Percentiles rank a stretch among this genome's conserved stretches.
These are phyloP conservation scores for Melaleuca alternifolia DNA, from an alignment of 345 rosid species.

Conservation along the genomic window DNA sequence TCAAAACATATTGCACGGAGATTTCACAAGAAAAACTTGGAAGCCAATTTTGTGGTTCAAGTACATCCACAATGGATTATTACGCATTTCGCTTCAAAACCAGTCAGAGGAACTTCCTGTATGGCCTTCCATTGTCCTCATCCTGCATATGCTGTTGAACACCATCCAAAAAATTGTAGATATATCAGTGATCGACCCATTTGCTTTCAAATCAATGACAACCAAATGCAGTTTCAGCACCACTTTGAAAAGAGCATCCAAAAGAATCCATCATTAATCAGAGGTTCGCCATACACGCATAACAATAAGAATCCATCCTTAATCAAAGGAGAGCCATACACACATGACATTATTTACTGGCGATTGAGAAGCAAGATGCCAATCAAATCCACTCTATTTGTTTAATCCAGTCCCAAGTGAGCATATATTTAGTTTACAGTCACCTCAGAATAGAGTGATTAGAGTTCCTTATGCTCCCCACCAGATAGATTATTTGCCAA, in stretches of 20 bases:
- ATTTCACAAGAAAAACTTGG: neutral
- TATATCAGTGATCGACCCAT: neutral
- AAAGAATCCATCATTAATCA: neutral
- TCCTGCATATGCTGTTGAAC: conserved; percentile 80
- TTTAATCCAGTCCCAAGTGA: neutral
- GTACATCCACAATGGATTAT: conserved; percentile 3
- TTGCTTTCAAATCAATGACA: neutral
- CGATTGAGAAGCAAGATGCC: neutral
- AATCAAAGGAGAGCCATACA: no score
- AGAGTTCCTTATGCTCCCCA: neutral
- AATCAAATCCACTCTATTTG: neutral
- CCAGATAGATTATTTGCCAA: neutral
- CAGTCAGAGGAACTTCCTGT: conserved; percentile 64
- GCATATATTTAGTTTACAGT: neutral
- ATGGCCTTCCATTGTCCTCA: conserved; percentile 84
- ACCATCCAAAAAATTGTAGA: neutral
- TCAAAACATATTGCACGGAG: neutral
- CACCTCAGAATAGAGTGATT: neutral
- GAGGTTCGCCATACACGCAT: neutral
- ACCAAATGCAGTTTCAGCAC: neutral
- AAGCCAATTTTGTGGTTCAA: neutral
- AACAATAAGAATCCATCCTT: no score
- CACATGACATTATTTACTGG: neutral
- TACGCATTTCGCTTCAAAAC: neutral
- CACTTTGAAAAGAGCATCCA: neutral